phyloP scores from a whole-genome alignment of 2,329 filamentous ascomycete species.

The Claviceps purpurea region DNA sequence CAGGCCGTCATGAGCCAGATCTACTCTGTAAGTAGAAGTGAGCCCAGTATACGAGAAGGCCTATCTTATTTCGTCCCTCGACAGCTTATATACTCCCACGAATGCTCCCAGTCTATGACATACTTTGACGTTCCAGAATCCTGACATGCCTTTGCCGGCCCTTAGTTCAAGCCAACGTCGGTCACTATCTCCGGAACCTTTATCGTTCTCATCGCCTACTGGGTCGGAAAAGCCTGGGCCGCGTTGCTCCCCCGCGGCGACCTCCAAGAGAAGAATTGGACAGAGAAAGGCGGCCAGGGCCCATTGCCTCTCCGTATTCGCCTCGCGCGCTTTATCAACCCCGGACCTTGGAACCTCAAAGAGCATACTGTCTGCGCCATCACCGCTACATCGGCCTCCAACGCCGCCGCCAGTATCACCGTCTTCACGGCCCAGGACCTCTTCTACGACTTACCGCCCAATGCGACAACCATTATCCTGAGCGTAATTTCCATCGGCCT shows the following conservation, averaged over 20 bases:
- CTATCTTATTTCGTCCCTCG: no score
- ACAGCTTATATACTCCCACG: no score
- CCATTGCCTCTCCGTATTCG: constrained; percentile 28
- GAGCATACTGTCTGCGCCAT: constrained; percentile 42
- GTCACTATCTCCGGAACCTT: constrained; percentile 38
- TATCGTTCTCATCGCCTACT: constrained; percentile 44
- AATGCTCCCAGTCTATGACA: no score
- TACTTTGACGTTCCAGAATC: background rate
- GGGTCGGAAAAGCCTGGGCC: constrained; percentile 30
- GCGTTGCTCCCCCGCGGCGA: constrained; percentile 31
- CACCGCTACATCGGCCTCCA: constrained; percentile 39
- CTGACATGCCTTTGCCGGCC: background rate
- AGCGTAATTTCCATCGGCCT: constrained; percentile 37
- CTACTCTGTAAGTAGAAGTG: constrained; percentile 26
- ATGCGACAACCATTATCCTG: constrained; percentile 31
- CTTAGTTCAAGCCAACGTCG: constrained; percentile 37
- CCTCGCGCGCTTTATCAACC: constrained; percentile 32
- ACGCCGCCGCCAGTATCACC: constrained; percentile 18
- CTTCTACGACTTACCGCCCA: constrained; percentile 36
- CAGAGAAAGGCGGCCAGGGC: constrained; percentile 24
- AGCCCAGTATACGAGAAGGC: no score
- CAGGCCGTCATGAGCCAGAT: constrained; percentile 43
- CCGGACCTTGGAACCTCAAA: constrained; percentile 38
- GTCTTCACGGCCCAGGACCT: constrained; percentile 37
- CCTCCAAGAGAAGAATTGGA: constrained; percentile 32